Base-by-base conservation (phyloP, 2,329 filamentous ascomycete genomes). In the Aspergillaceae sp. region DNA sequence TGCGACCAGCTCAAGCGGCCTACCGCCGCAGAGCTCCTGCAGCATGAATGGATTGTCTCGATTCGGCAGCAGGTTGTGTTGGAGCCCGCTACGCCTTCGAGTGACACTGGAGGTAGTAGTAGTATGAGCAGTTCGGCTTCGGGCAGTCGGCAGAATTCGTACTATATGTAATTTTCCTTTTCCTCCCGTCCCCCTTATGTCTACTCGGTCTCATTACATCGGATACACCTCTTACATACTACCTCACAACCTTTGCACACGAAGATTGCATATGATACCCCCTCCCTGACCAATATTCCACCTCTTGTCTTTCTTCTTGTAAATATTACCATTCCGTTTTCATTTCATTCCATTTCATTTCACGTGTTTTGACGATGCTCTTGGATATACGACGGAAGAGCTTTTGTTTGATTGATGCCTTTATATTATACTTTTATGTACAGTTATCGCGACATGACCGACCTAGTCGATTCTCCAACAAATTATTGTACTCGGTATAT, bases 21-120 rank as follows among this genome's bases (percentile, higher is more conserved):
- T 11, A 87, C 83, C 30, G 91, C 92, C 1, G 82, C 90, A 1
- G 92, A 97, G 66, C 71, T 98, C 49, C 74, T 98, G 47, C 88
- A 95, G 66, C 90, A 97, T 65, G 88, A 94, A 61, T 98, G 92
- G 92, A 84, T 85, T 37, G 67, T 72, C 47, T 72, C 67, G 29
- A 74, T 74, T 50, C 59, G 72, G 42, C 64, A 70, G 46, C 67
- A 74, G 52, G 70, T 74, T 10, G 71, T 73, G 9, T 56, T 71
- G n/a, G 67, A 71, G 41, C 62, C 68, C 28, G 52, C 63, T 8
- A 71, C 68, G 1, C 68, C 68, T 0, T 53, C 52, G 47, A 67
- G 61, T 47, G 65, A 68, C 0, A 53, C 53, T 37, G 58, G 62
- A 65, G 55, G 55, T 26, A 72, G 50, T 41, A 52, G 55, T 26